A percentile compares a stretch with the other conserved stretches of the same genome.
Evolutionary conservation across 768 basidiomycete species (phyloP).

Genomic region (Chlorophyllum brunneum): DNA sequence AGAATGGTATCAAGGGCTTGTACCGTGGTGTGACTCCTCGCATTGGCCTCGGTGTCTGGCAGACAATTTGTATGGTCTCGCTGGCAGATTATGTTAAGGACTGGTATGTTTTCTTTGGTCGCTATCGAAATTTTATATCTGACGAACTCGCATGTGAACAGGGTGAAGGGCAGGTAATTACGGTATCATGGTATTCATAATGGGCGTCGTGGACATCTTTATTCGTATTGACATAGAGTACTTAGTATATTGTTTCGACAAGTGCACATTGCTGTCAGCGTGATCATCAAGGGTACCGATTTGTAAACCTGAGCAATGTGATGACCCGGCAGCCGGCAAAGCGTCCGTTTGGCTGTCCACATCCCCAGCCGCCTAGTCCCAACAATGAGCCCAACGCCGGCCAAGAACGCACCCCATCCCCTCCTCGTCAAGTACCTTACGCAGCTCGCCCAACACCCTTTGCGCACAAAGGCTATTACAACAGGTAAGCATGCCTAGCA

Average conservation of each 20-base stretch:
- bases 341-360: neutral
- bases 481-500: conserved; percentile 41
- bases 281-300: neutral
- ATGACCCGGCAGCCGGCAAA: conserved; percentile 12
- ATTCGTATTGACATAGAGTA: conserved; percentile 26
- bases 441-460: conserved; percentile 62
- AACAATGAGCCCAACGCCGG: conserved; percentile 35
- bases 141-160: conserved; percentile 7
- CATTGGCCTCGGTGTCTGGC: conserved; percentile 94
- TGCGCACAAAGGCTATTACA: conserved; percentile 79
- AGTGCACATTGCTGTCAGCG: neutral
- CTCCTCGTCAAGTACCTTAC: conserved; percentile 68
- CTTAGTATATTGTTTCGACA: conserved; percentile 15
- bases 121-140: conserved; percentile 2
- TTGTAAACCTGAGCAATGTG: too few relatives aligned
- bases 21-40: conserved; percentile 98
- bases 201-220: conserved; percentile 14
- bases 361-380: conserved; percentile 11
- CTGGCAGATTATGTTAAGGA: conserved; percentile 94
- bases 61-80: conserved; percentile 98
- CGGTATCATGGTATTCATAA: conserved; percentile 2
- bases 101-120: conserved; percentile 44
- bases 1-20: conserved; percentile 93
- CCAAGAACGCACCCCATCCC: conserved; percentile 31
- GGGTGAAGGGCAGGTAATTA: conserved; percentile 18